Base-by-base conservation (phyloP, 495 filamentous ascomycete species). In the Bryoglossum gracile region DNA sequence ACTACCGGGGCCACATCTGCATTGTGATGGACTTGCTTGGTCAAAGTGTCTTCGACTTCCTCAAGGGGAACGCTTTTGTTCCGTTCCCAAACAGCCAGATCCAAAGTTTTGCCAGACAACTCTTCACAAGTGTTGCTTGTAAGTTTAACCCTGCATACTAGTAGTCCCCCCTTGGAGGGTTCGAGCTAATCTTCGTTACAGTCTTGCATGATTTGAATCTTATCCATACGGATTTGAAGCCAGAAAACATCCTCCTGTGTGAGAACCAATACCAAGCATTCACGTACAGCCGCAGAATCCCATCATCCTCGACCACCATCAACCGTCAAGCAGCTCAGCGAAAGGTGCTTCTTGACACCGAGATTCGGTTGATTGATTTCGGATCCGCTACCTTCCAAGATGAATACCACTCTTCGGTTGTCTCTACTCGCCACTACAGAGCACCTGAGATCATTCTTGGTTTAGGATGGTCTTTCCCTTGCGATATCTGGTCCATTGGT, bases 41-140 rank as follows among this genome's bases (percentile, higher is more conserved):
- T 18, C 90, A 95, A 58, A 96, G 91, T 61, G 92, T 98, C 16
- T 98, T 98, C 65, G 92, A 98, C 70, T 98, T 98, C 60, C 72
- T 98, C 36, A 98, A 98, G 70, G 81, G 81, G 57, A 97, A 97
- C 63, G 72, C 74, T 38, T 98, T 97, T 64, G 87, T 94, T 19
- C 92, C 92, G 2, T 98, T 98, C 64, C 92, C 92, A n/a, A 96
- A 92, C 73, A 95, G 89, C 58, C 90, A 98, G 63, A 98, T 98
- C 50, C 92, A 97, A 65, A 87, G 77, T 58, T 97, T 98, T 73
- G 92, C 92, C 10, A 80, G 91, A 34, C 92, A 98, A 61, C 69
- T 98, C 14, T 83, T 98, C 43, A 96, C 90, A n/a, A 97, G 92
- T 59, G 94, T 98, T 55, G 94, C 92, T 43, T 98, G 90, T 96